Evolutionary conservation across 1,284 basidiomycete genomes (phyloP).

Genomic region (Termitomyces sp.): DNA sequence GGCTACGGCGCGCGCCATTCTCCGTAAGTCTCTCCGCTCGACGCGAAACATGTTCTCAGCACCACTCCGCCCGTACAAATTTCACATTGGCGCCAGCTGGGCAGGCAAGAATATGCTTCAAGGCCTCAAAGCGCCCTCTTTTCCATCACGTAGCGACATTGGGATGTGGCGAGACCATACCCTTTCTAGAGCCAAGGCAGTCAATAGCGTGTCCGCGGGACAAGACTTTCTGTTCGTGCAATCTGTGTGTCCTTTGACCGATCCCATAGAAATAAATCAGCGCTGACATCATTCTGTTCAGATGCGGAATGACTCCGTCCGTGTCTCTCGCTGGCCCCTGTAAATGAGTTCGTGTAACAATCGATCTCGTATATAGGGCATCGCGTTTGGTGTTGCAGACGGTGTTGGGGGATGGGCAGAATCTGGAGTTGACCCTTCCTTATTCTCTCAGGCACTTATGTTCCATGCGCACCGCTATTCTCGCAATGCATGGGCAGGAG

Average conservation of each 20-base stretch:
- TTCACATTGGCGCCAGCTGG: conserved; percentile 75
- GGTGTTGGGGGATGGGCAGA: conserved; percentile 55
- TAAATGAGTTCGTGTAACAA: conserved; percentile 18
- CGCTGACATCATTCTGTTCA: conserved; percentile 22
- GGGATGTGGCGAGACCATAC: conserved; percentile 68
- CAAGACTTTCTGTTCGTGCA: conserved; percentile 81
- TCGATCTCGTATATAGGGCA: conserved; percentile 48
- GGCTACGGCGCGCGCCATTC: conserved; percentile 12
- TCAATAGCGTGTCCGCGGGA: conserved; percentile 47
- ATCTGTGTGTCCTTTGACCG: conserved; percentile 43
- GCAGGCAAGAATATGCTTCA: conserved; percentile 57
- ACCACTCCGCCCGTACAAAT: conserved; percentile 49
- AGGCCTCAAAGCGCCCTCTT: conserved; percentile 43
- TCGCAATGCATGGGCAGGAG: conserved; percentile 66
- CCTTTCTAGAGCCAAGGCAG: conserved; percentile 43
- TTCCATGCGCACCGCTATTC: conserved; percentile 64
- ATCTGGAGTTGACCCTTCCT: conserved; percentile 78
- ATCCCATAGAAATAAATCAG: neutral
- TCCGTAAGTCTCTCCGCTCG: conserved; percentile 9
- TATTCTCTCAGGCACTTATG: conserved; percentile 56
- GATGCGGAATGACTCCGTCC: conserved; percentile 76
- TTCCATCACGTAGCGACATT: conserved; percentile 58
- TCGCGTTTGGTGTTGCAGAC: conserved; percentile 66
- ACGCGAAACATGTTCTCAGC: conserved; percentile 16
- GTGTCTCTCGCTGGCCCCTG: conserved; percentile 28